Evolutionary conservation across 805 yeast species (phyloP), one percentile per base, ranked within the genome.

Genomic region (Candida boleticola): DNA sequence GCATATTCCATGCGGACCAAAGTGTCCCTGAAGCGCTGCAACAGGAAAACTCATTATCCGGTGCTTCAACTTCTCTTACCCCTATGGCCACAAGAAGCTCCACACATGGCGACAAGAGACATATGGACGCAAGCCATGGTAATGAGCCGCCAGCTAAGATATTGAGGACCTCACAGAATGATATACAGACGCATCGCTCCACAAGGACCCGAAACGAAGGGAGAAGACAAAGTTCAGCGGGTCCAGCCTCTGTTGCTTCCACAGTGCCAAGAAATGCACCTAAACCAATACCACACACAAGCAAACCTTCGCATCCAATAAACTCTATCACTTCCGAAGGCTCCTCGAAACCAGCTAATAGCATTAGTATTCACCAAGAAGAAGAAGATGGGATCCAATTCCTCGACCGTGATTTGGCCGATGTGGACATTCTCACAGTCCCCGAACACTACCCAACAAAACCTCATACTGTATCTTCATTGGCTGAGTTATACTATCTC

Each of bases 401-500:
- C 16, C 31, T 36, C 9, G 32, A 27, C 14, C 26, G 39, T 6
- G 52, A 52, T 29, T 47, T 71, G 13, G 40, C 54, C 3, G 68
- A 64, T 5, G 41, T 70, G 43, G 70, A 68, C 37, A 54, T 71
- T 9, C 44, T 70, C n/a, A 52, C 71, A 1, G 56, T 69, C 4
- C 74, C 75, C 1, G 74, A 68, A 36, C 64, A 64, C 40, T 68
- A 65, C 44, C 76, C 76, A 10, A 61, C 70, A 0, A 60, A 59
- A 20, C 60, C 66, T 1, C 74, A 66, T 44, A 51, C 57, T 32
- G 74, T 68, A 0, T 62, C 73, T 5, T 83, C 97, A 1, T 68
- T 92, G 46, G 87, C 96, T 0, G 97, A 93, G 54, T 64, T 92
- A 23, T 87, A 85, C 55, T 89, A 89, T 54, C 76, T 87, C 40